Base-by-base conservation (phyloP, 495 filamentous ascomycete species). In the Halenospora varia region DNA sequence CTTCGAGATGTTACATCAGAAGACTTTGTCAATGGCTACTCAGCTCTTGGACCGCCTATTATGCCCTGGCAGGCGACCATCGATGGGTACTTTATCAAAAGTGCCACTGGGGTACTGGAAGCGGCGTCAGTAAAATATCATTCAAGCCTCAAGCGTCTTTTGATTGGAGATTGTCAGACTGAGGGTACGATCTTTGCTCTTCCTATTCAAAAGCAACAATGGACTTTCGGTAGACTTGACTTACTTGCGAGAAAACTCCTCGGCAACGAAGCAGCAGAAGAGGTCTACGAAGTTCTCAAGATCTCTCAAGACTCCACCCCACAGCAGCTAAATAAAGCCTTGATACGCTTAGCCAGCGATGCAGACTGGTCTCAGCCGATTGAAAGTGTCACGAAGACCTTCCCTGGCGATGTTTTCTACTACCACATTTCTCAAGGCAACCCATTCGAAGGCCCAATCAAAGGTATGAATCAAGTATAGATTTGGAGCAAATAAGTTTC, bases 1-100 rank as follows among this genome's bases (percentile, higher is more conserved):
- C 26, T 54, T 10, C 51, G 51, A 2, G 51, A 54, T 18, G n/a
- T 54, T 1, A 18, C 51, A 13, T 15, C 39, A 23, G 51, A 54
- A 15, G 51, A 54, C 17, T 35, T 54, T 23, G 18, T 54, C n/a
- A 20, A 42, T 15, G 11, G 29, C 1, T 45, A 54, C 22, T 42
- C 44, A 4, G 26, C 29, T 23, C 10, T 25, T 45, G 51, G 51
- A 42, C 17, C 15, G 10, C 51, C 51, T 1, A 13, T 54, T 10
- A 26, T 35, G 15, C 10, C 26, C 8, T 54, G 29, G 35, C 51
- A 54, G 17, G 51, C 51, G 8, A 44, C 51, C 20, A 35, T 54
- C 10, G 51, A 54, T 18, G 51, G 23, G 10, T 54, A 54, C 19
- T 54, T 42, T 22, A 11, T 54, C 9, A 54, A 42, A 4, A 8